Percentiles rank a stretch among this genome's conserved stretches.
Evolutionary conservation across 2,329 filamentous ascomycete genomes (phyloP).

Genomic region (Trichoderma afroharzianum): DNA sequence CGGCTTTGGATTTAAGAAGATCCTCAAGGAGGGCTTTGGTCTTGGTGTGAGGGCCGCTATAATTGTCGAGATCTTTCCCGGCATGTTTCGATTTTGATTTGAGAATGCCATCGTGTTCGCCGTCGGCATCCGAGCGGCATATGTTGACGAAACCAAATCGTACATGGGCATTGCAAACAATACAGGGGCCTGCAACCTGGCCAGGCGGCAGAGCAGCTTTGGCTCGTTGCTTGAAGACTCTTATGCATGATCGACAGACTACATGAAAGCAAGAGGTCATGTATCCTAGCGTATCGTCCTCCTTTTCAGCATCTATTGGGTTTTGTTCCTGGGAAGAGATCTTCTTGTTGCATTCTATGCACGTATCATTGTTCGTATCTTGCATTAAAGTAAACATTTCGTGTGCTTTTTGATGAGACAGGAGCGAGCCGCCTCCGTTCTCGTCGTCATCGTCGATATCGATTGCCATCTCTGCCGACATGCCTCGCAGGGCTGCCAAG

Average conservation of each 20-base stretch:
- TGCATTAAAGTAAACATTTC: slow-evolving; percentile 81
- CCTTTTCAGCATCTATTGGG: slow-evolving; percentile 54
- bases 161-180: slow-evolving; percentile 63
- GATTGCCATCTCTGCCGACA: slow-evolving; percentile 81
- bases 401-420: slow-evolving; percentile 72
- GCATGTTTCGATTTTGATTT: slow-evolving; percentile 28
- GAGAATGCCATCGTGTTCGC: slow-evolving; percentile 53
- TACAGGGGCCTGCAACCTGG: slow-evolving; percentile 54
- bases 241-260: slow-evolving; percentile 72
- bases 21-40: slow-evolving; percentile 77
- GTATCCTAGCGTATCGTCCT: slow-evolving; percentile 63
- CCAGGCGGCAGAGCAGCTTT: slow-evolving; percentile 36
- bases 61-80: slow-evolving; percentile 62
- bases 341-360: slow-evolving; percentile 64
- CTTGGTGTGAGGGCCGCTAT: slow-evolving; percentile 87
- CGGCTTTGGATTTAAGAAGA: slow-evolving; percentile 60
- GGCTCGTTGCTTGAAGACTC: slow-evolving; percentile 53
- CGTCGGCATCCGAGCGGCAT: slow-evolving; percentile 56
- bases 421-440: slow-evolving; percentile 52
- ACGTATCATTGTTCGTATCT: slow-evolving; percentile 74
- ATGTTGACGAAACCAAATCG: slow-evolving; percentile 65
- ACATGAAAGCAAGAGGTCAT: slow-evolving; percentile 88
- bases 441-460: slow-evolving; percentile 81
- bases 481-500: slow-evolving; percentile 72
- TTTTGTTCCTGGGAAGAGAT: slow-evolving; percentile 56